These are phyloP conservation scores for Populus alba DNA, from an alignment of 345 rosid species.

Conservation along the genomic window DNA sequence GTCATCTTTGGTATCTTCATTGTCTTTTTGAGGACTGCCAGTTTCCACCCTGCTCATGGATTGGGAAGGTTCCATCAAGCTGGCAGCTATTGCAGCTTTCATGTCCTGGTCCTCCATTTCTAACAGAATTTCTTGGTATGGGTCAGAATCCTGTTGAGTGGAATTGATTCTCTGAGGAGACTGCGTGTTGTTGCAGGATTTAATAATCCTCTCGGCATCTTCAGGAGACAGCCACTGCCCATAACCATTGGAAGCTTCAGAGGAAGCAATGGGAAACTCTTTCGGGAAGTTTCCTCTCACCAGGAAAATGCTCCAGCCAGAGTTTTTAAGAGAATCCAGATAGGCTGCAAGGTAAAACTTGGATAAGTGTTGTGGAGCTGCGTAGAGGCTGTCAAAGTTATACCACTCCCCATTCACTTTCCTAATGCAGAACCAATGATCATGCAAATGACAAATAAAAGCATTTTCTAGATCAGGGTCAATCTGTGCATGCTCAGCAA, in stretches of 20 bases:
- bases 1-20: conserved; percentile 17
- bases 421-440: conserved; percentile 94
- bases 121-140: conserved; percentile 39
- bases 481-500: conserved; percentile 84
- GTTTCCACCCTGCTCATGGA: conserved; percentile 33
- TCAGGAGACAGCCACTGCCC: conserved; percentile 92
- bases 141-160: conserved; percentile 37
- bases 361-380: conserved; percentile 85
- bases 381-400: conserved; percentile 86
- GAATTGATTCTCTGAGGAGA: conserved; percentile 32
- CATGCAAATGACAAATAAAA: conserved; percentile 89
- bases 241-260: conserved; percentile 71
- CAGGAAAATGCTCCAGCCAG: conserved; percentile 88
- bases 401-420: conserved; percentile 91
- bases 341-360: conserved; percentile 88
- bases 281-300: conserved; percentile 88
- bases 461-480: conserved; percentile 87
- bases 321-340: conserved; percentile 76
- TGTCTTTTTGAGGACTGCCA: background rate
- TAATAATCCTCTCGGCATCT: conserved; percentile 79
- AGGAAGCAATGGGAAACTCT: conserved; percentile 66
- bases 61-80: conserved; percentile 68
- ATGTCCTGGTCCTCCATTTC: conserved; percentile 73
- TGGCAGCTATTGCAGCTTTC: conserved; percentile 89
- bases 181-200: conserved; percentile 45